phyloP scores from a whole-genome alignment of 1,139 yeast species.

The Tardiomyces depauwii region DNA sequence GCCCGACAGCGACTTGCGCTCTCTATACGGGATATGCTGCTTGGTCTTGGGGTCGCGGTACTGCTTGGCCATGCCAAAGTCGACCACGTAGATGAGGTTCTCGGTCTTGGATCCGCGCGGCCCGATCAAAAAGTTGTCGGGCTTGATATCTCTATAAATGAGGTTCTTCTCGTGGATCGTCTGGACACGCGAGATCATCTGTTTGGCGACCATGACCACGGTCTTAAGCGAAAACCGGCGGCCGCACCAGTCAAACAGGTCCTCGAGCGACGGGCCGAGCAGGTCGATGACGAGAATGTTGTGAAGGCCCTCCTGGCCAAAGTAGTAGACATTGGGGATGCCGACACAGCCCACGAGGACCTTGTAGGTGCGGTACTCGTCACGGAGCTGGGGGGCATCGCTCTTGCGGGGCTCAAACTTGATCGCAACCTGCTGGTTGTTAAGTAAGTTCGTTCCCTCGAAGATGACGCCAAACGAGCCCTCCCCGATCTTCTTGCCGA shows the following conservation, averaged over 20 bases:
- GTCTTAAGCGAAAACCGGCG: conserved; percentile 80
- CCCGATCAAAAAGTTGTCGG: conserved; percentile 87
- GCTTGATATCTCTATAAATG: conserved; percentile 90
- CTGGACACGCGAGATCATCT: conserved; percentile 81
- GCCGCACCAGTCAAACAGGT: conserved; percentile 97
- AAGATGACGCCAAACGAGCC: conserved; percentile 97
- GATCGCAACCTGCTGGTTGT: conserved; percentile 65
- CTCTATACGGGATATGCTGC: conserved; percentile 93
- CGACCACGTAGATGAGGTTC: conserved; percentile 43
- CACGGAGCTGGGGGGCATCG: conserved; percentile 96
- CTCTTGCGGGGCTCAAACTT: conserved; percentile 82
- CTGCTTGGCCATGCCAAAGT: conserved; percentile 96
- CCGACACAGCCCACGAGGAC: conserved; percentile 74
- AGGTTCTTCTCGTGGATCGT: conserved; percentile 82
- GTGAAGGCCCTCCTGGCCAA: conserved; percentile 96
- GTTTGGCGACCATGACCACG: conserved; percentile 81
- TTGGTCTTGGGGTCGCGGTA: conserved; percentile 92
- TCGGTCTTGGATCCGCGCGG: conserved; percentile 40
- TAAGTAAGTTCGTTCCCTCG: conserved; percentile 84
- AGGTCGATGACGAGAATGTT: conserved; percentile 87
- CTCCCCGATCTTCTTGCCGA: conserved; percentile 95
- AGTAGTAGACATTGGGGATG: conserved; percentile 89
- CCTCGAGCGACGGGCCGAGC: conserved; percentile 92
- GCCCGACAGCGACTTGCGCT: conserved; percentile 86
- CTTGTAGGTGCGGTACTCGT: conserved; percentile 88